phyloP scores from a whole-genome alignment of 176 grass and related monocot genomes.

The Oryza glaberrima region DNA sequence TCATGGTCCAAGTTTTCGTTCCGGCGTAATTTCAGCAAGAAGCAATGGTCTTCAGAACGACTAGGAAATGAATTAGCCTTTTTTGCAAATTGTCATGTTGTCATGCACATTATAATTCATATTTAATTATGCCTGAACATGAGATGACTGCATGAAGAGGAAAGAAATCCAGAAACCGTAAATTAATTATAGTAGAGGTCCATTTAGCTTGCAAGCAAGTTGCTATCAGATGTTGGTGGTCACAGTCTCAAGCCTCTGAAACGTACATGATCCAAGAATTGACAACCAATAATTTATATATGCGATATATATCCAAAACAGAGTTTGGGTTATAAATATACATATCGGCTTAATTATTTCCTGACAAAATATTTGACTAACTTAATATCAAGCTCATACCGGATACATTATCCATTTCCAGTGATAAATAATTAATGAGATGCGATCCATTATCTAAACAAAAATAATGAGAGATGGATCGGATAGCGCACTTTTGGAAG shows the following conservation, averaged over 20 bases:
- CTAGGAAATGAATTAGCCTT: neutral
- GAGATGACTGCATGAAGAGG: neutral
- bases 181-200: neutral
- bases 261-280: neutral
- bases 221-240: slow-evolving; percentile 4
- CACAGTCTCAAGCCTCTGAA: neutral
- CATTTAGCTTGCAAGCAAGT: neutral
- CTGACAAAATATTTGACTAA: neutral
- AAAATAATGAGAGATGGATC: neutral
- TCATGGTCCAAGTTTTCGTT: neutral
- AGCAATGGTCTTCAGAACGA: neutral
- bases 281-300: slow-evolving; percentile 18
- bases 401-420: neutral
- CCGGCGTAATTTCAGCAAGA: neutral
- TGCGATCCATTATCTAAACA: neutral
- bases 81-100: neutral
- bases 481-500: neutral
- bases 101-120: neutral
- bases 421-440: neutral
- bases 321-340: neutral
- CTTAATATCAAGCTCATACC: neutral
- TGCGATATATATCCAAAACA: slow-evolving; percentile 7
- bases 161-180: neutral
- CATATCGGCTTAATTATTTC: neutral
- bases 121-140: neutral